Base-by-base conservation (phyloP, 352 stramenopile genomes). In the Phytopythium helicoides region DNA sequence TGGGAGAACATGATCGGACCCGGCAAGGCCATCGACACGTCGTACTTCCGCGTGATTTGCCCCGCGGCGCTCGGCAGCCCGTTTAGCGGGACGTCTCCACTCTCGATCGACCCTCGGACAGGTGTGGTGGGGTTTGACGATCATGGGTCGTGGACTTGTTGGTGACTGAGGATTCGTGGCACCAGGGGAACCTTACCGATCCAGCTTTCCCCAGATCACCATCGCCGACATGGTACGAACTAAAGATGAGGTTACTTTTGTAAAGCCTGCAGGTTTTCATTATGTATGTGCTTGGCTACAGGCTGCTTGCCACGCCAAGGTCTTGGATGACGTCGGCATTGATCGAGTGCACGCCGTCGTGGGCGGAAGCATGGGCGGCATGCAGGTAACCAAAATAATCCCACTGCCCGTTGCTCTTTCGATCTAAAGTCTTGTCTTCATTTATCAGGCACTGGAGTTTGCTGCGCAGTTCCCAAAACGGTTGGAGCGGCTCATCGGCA, bases 1-100 rank as follows among this genome's bases (percentile, higher is more conserved):
- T 96, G 87, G 87, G 68, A 93, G 52, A 87, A 91, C 62, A 89
- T 95, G 74, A 76, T 96, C 22, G 87, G 87, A 18, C 85, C 84
- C 7, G 82, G 84, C 38, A 88, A 89, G 45, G 78, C 78, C 52
- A 92, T 95, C 64, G 91, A 93, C 66, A 95, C 84, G 56, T 91
- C 85, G 19, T 87, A 81, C 65, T 96, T 94, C 50, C 83, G 82
- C 36, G 86, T 96, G 31, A 93, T 95, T 50, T 93, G 81, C 41
- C 76, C 83, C 15, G 92, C 80, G 0, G 80, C 89, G 18, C 74
- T 96, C 40, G 87, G 87, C 35, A 94, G 83, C 56, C 87, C 87
- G 16, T 94, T 89, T 26, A 82, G 87, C 16, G 87, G 86, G 18
- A 95, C 86, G 1, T 95, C 82, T 0, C 86, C 87, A 14, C 35